Percentiles rank a stretch among this genome's conserved stretches.
Conservation (phyloP, 2,329 filamentous ascomycete genomes). For the Fusarium guadeloupense region DNA sequence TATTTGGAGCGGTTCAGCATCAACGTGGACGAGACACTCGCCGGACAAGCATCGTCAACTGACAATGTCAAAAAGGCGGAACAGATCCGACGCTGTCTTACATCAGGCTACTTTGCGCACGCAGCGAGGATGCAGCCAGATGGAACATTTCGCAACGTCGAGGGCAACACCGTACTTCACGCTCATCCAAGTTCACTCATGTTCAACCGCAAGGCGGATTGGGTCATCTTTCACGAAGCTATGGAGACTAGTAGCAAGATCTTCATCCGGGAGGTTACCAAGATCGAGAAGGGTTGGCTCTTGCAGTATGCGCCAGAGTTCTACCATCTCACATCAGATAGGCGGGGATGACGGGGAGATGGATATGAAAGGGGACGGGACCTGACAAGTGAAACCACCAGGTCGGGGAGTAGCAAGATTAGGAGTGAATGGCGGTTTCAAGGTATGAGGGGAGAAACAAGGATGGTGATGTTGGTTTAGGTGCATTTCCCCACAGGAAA, state of each 20-base stretch:
- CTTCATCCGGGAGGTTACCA: slow-evolving; percentile 91
- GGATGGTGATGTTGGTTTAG: slow-evolving; percentile 11
- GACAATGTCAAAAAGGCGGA: slow-evolving; percentile 63
- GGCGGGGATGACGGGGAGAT: slow-evolving; percentile 33
- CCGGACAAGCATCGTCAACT: slow-evolving; percentile 45
- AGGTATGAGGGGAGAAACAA: slow-evolving; percentile 20
- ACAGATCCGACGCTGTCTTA: slow-evolving; percentile 83
- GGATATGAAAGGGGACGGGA: slow-evolving; percentile 15
- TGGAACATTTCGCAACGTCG: slow-evolving; percentile 88
- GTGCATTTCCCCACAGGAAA: slow-evolving; percentile 24
- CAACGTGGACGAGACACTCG: slow-evolving; percentile 70
- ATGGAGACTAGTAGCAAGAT: slow-evolving; percentile 89
- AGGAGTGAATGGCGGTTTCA: slow-evolving; percentile 34
- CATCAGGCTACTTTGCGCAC: slow-evolving; percentile 91
- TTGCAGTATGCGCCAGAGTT: slow-evolving; percentile 87
- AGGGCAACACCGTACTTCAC: slow-evolving; percentile 78
- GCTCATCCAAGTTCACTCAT: slow-evolving; percentile 92
- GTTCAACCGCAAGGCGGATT: slow-evolving; percentile 96
- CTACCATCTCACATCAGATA: slow-evolving; percentile 67
- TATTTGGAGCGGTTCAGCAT: slow-evolving; percentile 89
- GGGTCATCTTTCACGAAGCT: slow-evolving; percentile 95
- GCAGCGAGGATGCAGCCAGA: slow-evolving; percentile 94
- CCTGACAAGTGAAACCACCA: slow-evolving; percentile 35
- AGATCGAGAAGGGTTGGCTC: slow-evolving; percentile 92
- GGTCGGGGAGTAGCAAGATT: slow-evolving; percentile 18